phyloP scores from a whole-genome alignment of 371 early-diverging fungal genomes.

The Mortierella sp. region DNA sequence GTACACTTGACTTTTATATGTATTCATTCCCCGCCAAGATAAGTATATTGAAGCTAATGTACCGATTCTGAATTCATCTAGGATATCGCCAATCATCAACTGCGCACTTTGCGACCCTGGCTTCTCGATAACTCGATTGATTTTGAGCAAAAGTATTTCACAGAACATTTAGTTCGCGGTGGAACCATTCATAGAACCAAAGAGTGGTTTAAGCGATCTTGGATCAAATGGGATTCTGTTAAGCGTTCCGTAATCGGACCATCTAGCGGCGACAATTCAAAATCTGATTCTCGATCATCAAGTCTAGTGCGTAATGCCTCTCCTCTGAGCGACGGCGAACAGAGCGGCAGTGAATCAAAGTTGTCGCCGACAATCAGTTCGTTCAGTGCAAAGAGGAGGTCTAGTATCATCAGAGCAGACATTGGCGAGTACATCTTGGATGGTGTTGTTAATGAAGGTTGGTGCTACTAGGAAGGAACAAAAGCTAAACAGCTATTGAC shows the following conservation, averaged over 20 bases:
- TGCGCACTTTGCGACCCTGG: constrained; percentile 69
- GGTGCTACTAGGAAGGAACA: background rate
- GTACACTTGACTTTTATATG: constrained; percentile 11
- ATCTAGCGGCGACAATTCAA: background rate
- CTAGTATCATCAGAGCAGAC: constrained; percentile 36
- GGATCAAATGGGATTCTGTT: constrained; percentile 53
- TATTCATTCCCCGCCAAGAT: background rate
- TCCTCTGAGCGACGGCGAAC: constrained; percentile 3
- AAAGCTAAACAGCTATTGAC: background rate
- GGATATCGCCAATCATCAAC: constrained; percentile 80
- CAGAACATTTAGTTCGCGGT: constrained; percentile 59
- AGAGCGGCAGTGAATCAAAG: constrained; percentile 10
- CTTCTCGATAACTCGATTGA: constrained; percentile 61
- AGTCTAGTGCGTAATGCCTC: constrained; percentile 1
- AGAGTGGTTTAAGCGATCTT: constrained; percentile 58
- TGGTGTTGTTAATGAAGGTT: constrained; percentile 55
- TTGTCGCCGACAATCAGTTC: constrained; percentile 9
- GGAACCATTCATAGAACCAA: constrained; percentile 52
- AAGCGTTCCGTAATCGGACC: constrained; percentile 39
- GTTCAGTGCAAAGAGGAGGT: constrained; percentile 25
- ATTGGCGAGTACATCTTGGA: constrained; percentile 56
- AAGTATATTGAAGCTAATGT: background rate
- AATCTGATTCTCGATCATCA: constrained; percentile 1
- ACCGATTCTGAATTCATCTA: constrained; percentile 34
- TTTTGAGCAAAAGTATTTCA: constrained; percentile 77